Conservation (phyloP, 768 basidiomycete genomes). For the Tulasnella calospora region DNA sequence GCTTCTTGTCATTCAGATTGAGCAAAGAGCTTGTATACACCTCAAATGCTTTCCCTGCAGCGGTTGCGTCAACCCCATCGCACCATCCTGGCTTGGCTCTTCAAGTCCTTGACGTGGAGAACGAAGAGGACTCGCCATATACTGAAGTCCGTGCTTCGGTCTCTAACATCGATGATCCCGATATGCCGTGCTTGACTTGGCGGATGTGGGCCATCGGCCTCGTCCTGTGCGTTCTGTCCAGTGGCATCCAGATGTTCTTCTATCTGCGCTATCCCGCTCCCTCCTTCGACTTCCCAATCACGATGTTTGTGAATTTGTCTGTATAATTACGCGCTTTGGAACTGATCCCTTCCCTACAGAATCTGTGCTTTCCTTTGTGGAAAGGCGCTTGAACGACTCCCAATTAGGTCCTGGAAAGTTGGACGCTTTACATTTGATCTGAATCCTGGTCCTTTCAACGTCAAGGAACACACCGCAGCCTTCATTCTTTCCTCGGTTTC, state of each 20-base stretch:
- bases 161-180: conserved; percentile 96
- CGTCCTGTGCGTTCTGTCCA: conserved; percentile 48
- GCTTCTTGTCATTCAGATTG: too few species aligned
- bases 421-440: conserved; percentile 64
- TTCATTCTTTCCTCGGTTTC: conserved; percentile 67
- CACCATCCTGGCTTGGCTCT: too few species aligned
- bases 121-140: conserved; percentile 92
- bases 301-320: conserved; percentile 56
- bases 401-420: conserved; percentile 41
- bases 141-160: conserved; percentile 95
- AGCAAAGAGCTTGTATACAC: too few species aligned
- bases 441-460: conserved; percentile 94
- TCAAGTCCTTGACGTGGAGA: conserved; percentile 7
- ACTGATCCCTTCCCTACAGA: conserved; percentile 37
- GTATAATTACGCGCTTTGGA: conserved; percentile 33
- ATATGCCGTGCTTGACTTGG: conserved; percentile 91
- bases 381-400: conserved; percentile 74
- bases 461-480: conserved; percentile 91
- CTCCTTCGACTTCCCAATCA: conserved; percentile 68
- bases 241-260: conserved; percentile 86
- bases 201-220: conserved; percentile 86
- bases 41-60: background rate
- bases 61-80: background rate
- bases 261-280: conserved; percentile 90
- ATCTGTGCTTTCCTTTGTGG: conserved; percentile 86